These are phyloP conservation scores for Lycium ferocissimum DNA, from an alignment of 257 asterid species.

Conservation along the genomic window DNA sequence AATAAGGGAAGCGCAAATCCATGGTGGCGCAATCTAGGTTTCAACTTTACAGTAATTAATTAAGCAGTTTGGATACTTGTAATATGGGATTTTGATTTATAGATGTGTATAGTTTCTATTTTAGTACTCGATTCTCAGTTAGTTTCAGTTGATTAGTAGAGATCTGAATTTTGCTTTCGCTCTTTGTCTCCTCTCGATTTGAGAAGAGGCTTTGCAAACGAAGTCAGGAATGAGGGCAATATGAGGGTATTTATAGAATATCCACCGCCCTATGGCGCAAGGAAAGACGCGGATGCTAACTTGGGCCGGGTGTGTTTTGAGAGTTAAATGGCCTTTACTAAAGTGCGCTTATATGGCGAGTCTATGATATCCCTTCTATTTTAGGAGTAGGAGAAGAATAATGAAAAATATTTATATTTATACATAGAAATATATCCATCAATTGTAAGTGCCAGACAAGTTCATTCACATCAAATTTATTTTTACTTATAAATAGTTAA, in stretches of 20 bases:
- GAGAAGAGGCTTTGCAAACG: slow-evolving; percentile 29
- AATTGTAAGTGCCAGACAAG: too few relatives aligned
- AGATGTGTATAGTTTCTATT: neutral
- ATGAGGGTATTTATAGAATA: slow-evolving; percentile 50
- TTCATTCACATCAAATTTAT: too few relatives aligned
- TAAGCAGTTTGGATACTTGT: too few relatives aligned
- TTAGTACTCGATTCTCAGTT: neutral
- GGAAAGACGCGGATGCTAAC: neutral
- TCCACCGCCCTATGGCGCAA: slow-evolving; percentile 16
- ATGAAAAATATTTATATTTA: neutral
- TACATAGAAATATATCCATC: too few relatives aligned
- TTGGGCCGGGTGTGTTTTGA: neutral
- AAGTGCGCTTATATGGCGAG: neutral
- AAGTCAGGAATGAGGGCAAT: fast-evolving
- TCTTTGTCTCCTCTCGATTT: slow-evolving; percentile 29
- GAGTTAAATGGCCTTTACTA: neutral
- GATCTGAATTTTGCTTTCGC: slow-evolving; percentile 17
- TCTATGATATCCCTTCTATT: too few relatives aligned
- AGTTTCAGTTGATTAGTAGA: neutral
- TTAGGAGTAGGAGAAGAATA: neutral
- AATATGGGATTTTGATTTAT: neutral
- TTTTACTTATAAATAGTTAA: too few relatives aligned
- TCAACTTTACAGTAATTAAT: neutral
- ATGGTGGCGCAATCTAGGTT: slow-evolving; percentile 40
- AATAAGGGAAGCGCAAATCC: slow-evolving; percentile 90